Percentiles rank a stretch among this genome's conserved stretches.
phyloP scores from a whole-genome alignment of 192 early-diverging fungal species.

The Podochytrium sp. region DNA sequence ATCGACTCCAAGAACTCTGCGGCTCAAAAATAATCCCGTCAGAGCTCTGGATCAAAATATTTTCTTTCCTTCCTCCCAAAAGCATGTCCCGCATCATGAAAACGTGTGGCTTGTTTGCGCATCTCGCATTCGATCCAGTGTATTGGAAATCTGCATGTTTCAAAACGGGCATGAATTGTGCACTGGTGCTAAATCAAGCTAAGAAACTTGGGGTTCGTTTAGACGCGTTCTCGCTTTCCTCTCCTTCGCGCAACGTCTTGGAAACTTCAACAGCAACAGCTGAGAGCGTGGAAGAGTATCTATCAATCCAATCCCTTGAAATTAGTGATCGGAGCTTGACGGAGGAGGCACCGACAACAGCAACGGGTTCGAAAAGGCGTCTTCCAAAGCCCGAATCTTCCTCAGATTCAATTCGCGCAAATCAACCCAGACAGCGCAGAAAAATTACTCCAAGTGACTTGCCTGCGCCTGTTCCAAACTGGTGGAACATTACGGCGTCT shows the following conservation, averaged over 20 bases:
- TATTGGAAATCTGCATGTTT: slow-evolving; percentile 23
- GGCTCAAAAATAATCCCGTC: slow-evolving; percentile 1
- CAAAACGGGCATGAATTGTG: slow-evolving; percentile 3
- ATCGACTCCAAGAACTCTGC: background rate
- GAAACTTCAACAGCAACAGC: background rate
- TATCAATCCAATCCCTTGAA: background rate
- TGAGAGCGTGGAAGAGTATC: background rate
- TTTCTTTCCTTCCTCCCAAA: slow-evolving; percentile 11
- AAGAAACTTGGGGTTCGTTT: background rate
- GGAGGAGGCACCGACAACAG: background rate
- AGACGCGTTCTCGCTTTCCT: slow-evolving; percentile 5
- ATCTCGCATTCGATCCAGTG: slow-evolving; percentile 18
- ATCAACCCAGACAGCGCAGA: background rate
- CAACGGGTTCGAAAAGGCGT: background rate
- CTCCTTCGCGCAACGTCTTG: background rate
- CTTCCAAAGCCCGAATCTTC: background rate
- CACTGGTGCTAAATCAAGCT: background rate
- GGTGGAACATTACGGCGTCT: too few species aligned
- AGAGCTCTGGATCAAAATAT: slow-evolving; percentile 16
- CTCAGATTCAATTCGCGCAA: background rate
- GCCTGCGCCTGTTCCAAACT: background rate
- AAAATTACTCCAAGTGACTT: slow-evolving; percentile 1
- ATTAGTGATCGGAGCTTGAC: background rate
- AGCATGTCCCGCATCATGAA: background rate
- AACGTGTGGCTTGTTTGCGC: background rate